Conservation (phyloP, 2,329 filamentous ascomycete species). For the Xylariaceae sp. region DNA sequence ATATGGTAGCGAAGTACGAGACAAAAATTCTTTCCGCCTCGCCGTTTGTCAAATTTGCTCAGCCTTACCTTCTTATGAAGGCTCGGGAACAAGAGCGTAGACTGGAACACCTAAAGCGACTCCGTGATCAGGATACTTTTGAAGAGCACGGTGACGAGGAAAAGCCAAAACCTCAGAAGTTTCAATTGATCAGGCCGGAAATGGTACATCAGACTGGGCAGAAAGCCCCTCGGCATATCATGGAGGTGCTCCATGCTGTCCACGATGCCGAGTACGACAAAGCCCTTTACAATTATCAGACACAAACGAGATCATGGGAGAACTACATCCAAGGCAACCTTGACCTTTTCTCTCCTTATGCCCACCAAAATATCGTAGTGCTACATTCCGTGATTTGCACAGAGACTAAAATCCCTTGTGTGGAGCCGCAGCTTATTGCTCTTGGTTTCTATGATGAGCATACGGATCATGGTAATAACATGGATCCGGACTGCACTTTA, state of each 20-base stretch:
- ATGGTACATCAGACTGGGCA: conserved; percentile 90
- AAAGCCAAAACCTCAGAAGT: conserved; percentile 70
- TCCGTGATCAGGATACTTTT: conserved; percentile 76
- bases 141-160: conserved; percentile 64
- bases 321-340: conserved; percentile 87
- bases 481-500: conserved; percentile 87
- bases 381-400: conserved; percentile 94
- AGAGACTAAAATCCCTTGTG: conserved; percentile 89
- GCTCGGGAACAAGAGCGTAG: conserved; percentile 89
- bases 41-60: conserved; percentile 93
- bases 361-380: conserved; percentile 95
- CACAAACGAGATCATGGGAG: conserved; percentile 95
- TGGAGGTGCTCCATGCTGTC: conserved; percentile 91
- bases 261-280: conserved; percentile 98
- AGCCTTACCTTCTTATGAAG: conserved; percentile 90
- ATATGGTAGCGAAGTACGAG: conserved; percentile 91
- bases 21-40: conserved; percentile 94
- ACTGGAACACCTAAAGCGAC: conserved; percentile 78
- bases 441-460: conserved; percentile 95
- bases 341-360: conserved; percentile 91
- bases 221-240: conserved; percentile 82
- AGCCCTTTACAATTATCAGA: conserved; percentile 89
- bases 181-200: conserved; percentile 90
- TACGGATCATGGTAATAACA: conserved; percentile 63
- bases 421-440: conserved; percentile 86